phyloP scores from a whole-genome alignment of 805 yeast species.

The Cyberlindnera mrakii region DNA sequence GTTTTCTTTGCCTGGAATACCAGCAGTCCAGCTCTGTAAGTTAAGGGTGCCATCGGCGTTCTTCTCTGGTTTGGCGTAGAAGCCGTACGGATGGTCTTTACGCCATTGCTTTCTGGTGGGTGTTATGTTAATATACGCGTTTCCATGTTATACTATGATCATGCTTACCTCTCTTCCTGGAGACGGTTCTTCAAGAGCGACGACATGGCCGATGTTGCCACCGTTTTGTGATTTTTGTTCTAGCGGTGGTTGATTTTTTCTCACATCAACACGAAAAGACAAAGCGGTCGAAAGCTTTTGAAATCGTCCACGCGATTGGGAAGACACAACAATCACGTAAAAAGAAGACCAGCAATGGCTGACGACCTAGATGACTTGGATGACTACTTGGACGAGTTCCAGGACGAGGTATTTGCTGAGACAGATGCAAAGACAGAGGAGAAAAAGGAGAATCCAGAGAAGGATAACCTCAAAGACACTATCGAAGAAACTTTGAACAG shows the following conservation, averaged over 20 bases:
- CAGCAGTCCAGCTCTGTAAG: slow-evolving; percentile 86
- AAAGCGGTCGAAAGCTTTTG: no score
- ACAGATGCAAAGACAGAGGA: slow-evolving; percentile 41
- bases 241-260: background rate
- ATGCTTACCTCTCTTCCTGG: slow-evolving; percentile 72
- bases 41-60: slow-evolving; percentile 78
- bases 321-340: background rate
- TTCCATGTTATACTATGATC: background rate
- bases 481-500: slow-evolving; percentile 78
- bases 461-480: slow-evolving; percentile 53
- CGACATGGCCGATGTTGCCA: slow-evolving; percentile 6
- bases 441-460: slow-evolving; percentile 33
- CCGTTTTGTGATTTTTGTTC: background rate
- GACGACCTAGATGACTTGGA: slow-evolving; percentile 72
- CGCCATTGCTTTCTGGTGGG: slow-evolving; percentile 84
- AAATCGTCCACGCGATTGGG: background rate
- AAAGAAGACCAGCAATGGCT: background rate
- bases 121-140: slow-evolving; percentile 1
- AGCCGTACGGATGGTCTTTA: slow-evolving; percentile 97
- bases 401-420: slow-evolving; percentile 57
- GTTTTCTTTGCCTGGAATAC: slow-evolving; percentile 87
- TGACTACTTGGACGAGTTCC: slow-evolving; percentile 81
- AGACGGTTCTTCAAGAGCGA: slow-evolving; percentile 44
- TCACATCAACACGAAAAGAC: background rate
- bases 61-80: slow-evolving; percentile 85